Conservation (phyloP, 305 asterid genomes). For the Fraxinus xanthoxyloides region DNA sequence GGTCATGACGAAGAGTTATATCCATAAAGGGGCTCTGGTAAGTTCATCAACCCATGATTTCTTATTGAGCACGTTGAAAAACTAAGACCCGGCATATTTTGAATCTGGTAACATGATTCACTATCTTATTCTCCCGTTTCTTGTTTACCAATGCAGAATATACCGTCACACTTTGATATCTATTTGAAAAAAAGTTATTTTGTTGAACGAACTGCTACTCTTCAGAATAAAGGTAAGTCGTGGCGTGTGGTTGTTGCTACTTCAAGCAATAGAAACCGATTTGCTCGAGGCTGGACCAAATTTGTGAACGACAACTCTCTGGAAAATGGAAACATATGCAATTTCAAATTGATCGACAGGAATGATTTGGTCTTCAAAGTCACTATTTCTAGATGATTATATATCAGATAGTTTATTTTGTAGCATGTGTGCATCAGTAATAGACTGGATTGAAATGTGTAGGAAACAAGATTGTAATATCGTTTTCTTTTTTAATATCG, state of each 20-base stretch:
- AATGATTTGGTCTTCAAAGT: conserved; percentile 20
- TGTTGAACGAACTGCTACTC: background rate
- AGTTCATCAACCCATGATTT: background rate
- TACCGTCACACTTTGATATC: background rate
- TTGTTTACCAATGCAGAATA: conserved; percentile 13
- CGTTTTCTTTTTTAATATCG: background rate
- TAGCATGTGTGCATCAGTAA: background rate
- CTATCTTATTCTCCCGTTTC: background rate
- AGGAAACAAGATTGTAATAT: background rate
- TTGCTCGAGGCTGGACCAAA: background rate
- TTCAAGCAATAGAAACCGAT: background rate
- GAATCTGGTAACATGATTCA: background rate
- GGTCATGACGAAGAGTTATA: background rate
- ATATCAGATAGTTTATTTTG: background rate
- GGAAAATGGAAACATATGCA: conserved; percentile 19
- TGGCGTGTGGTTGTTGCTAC: conserved; percentile 20
- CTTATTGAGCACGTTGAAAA: background rate
- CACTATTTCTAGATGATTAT: background rate
- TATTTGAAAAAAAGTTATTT: background rate
- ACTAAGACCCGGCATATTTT: background rate
- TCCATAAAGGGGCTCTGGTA: background rate
- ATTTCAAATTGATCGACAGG: conserved; percentile 22
- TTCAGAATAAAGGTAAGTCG: conserved; percentile 8
- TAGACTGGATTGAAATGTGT: background rate
- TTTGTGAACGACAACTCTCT: conserved; percentile 25